phyloP scores from a whole-genome alignment of 2,329 filamentous ascomycete species.

The Fusarium floridanum region DNA sequence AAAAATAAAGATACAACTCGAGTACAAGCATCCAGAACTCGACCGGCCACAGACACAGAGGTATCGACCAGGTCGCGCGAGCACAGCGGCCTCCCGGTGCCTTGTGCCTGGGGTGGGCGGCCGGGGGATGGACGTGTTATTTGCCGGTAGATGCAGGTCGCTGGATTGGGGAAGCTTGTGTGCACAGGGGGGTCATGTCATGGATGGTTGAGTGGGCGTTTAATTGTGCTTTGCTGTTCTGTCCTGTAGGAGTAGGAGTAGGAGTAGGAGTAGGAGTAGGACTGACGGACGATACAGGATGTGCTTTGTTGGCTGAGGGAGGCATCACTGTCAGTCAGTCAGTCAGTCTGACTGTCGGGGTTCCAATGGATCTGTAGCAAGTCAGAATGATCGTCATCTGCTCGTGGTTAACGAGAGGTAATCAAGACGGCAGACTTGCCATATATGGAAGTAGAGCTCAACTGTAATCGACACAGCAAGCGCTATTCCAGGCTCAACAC shows the following conservation, averaged over 20 bases:
- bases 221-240: neutral
- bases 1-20: conserved; percentile 8
- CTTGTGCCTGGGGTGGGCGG: conserved; percentile 34
- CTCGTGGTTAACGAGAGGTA: neutral
- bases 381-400: neutral
- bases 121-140: conserved; percentile 20
- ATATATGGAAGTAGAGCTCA: neutral
- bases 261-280: neutral
- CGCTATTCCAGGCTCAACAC: neutral
- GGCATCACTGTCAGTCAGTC: neutral
- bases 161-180: conserved; percentile 41
- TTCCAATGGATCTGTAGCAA: neutral
- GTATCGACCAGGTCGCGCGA: conserved; percentile 22
- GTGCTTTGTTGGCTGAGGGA: neutral
- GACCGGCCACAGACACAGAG: neutral
- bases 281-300: neutral
- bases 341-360: neutral
- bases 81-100: conserved; percentile 32
- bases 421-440: conserved; percentile 1
- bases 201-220: conserved; percentile 20
- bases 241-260: neutral
- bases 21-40: conserved; percentile 5
- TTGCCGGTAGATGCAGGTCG: conserved; percentile 44
- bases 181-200: conserved; percentile 34
- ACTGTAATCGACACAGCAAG: conserved; percentile 5